Percentiles rank a stretch among this genome's conserved stretches.
Conservation (phyloP, 1,139 yeast genomes). For the Kazachstania sp. region DNA sequence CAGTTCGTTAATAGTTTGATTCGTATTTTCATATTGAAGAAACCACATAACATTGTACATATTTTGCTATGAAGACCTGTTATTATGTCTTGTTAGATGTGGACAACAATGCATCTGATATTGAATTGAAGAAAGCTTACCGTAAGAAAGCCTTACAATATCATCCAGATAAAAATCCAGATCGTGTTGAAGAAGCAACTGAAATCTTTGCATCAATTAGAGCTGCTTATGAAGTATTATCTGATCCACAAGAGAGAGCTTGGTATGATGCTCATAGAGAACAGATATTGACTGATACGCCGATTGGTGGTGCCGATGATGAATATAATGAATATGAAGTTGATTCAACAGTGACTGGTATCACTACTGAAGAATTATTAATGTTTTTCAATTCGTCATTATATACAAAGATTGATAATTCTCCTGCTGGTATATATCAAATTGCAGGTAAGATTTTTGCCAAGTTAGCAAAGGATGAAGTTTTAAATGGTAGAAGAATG, state of each 20-base stretch:
- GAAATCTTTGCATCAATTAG: constrained; percentile 69
- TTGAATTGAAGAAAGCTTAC: constrained; percentile 80
- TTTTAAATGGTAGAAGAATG: constrained; percentile 59
- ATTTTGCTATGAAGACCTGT: constrained; percentile 50
- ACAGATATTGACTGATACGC: constrained; percentile 57
- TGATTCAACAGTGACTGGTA: constrained; percentile 51
- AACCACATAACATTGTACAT: neutral
- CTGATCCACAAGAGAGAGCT: constrained; percentile 87
- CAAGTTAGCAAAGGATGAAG: constrained; percentile 74
- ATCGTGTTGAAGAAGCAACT: constrained; percentile 77
- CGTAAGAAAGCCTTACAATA: constrained; percentile 70
- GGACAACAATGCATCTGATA: constrained; percentile 50
- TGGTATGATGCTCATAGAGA: constrained; percentile 90
- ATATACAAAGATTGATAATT: constrained; percentile 53
- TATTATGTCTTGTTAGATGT: constrained; percentile 85
- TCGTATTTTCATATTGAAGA: too few relatives aligned
- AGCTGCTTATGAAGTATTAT: constrained; percentile 87
- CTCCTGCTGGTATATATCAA: constrained; percentile 59
- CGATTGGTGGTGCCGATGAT: constrained; percentile 33
- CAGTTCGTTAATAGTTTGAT: too few relatives aligned
- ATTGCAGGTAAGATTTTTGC: constrained; percentile 61
- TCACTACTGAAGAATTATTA: constrained; percentile 59
- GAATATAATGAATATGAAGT: constrained; percentile 31
- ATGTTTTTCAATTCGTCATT: constrained; percentile 66
- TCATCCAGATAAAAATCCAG: constrained; percentile 91